These are phyloP conservation scores for Tolypocladium guangdongense DNA, from an alignment of 2,329 filamentous ascomycete genomes.

Conservation along the genomic window DNA sequence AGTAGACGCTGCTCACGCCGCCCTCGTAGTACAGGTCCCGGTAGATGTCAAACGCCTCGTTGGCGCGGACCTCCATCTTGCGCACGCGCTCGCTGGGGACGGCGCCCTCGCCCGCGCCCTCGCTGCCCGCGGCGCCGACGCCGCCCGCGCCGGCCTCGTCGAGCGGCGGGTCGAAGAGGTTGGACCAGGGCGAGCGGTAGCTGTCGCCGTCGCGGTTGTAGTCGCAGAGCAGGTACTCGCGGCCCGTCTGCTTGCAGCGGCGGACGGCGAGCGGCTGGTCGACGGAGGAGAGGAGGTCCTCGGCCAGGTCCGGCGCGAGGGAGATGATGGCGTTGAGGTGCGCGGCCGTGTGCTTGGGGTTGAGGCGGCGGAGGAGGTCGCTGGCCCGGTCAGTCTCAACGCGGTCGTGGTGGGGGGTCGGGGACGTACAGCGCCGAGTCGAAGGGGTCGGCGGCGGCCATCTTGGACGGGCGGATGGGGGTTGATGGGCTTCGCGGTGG, in stretches of 20 bases:
- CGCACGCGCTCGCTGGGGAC: constrained; percentile 83
- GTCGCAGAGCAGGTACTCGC: constrained; percentile 96
- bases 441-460: constrained; percentile 50
- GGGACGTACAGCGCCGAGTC: constrained; percentile 59
- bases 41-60: constrained; percentile 95
- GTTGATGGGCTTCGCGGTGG: background rate
- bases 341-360: constrained; percentile 79
- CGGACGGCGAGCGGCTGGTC: constrained; percentile 86
- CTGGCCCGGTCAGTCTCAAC: constrained; percentile 32
- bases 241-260: constrained; percentile 77
- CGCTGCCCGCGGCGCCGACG: constrained; percentile 41
- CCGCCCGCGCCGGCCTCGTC: constrained; percentile 49
- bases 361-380: constrained; percentile 94
- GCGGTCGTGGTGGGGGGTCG: too few species aligned
- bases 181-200: constrained; percentile 97
- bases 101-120: constrained; percentile 63
- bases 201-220: constrained; percentile 99
- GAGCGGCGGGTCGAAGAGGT: constrained; percentile 90
- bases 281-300: constrained; percentile 95
- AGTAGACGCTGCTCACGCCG: constrained; percentile 89
- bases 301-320: constrained; percentile 83
- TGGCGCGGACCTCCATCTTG: constrained; percentile 87
- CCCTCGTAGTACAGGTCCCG: constrained; percentile 95
- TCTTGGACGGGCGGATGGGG: constrained; percentile 1
- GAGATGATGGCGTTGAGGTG: constrained; percentile 85